Percentiles rank a stretch among this genome's conserved stretches.
Conservation (phyloP, 768 basidiomycete genomes). For the Paxillus rubicundulus region DNA sequence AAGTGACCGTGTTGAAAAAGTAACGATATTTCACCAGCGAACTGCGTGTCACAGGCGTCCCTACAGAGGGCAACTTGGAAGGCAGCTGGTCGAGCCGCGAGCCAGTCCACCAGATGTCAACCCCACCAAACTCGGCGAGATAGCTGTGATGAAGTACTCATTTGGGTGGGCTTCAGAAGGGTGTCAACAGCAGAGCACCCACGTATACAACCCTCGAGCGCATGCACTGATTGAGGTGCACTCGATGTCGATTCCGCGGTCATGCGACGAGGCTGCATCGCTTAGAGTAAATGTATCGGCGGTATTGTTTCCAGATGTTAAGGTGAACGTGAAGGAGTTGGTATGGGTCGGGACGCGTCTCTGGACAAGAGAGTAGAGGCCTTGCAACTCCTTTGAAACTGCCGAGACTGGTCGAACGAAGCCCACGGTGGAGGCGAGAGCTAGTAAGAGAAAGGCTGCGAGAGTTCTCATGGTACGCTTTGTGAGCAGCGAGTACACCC, state of each 20-base stretch:
- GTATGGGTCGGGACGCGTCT: conserved; percentile 36
- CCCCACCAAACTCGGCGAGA: conserved; percentile 34
- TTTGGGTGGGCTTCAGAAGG: not conserved
- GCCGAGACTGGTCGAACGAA: not conserved
- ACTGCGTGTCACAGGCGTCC: conserved; percentile 28
- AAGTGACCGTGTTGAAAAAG: conserved; percentile 44
- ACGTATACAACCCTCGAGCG: conserved; percentile 39
- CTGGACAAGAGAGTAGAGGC: conserved; percentile 34
- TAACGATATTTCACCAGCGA: conserved; percentile 40
- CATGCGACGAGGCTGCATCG: conserved; percentile 15
- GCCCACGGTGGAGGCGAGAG: not conserved
- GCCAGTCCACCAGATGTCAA: conserved; percentile 46
- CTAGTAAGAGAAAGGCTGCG: not conserved
- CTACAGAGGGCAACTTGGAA: conserved; percentile 27
- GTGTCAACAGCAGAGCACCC: conserved; percentile 5
- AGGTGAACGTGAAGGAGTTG: conserved; percentile 30
- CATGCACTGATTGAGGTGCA: conserved; percentile 39
- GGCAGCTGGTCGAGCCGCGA: conserved; percentile 37
- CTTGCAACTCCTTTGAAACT: conserved; percentile 18
- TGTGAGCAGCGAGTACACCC: not conserved
- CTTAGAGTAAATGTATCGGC: conserved; percentile 34
- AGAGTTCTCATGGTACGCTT: conserved; percentile 1
- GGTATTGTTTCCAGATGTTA: conserved; percentile 18
- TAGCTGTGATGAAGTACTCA: conserved; percentile 22
- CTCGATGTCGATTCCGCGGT: conserved; percentile 27